phyloP scores from a whole-genome alignment of 305 asterid genomes.

The Solanum hybrid region DNA sequence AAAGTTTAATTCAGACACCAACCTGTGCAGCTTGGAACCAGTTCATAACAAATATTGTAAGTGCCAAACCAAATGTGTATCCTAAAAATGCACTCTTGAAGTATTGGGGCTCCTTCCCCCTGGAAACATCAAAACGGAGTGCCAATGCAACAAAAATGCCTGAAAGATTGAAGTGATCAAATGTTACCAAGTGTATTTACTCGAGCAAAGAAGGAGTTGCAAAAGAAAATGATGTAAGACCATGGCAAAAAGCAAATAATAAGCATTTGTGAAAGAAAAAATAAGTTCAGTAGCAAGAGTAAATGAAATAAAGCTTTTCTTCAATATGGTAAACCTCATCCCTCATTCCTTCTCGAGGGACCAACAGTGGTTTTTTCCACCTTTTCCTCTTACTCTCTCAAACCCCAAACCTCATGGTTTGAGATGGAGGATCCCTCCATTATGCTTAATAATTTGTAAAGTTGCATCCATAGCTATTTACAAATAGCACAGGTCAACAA shows the following conservation, averaged over 20 bases:
- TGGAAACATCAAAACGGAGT: slow-evolving; percentile 79
- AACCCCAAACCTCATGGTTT: neutral
- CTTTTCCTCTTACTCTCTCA: neutral
- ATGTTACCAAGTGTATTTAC: neutral
- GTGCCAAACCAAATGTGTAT: slow-evolving; percentile 57
- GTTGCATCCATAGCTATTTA: neutral
- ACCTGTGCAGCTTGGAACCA: slow-evolving; percentile 99
- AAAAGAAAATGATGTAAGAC: neutral
- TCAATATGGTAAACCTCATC: neutral
- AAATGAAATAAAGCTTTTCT: neutral
- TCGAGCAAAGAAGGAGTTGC: neutral
- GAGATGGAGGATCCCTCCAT: neutral
- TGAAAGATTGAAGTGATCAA: slow-evolving; percentile 21
- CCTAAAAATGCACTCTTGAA: slow-evolving; percentile 89
- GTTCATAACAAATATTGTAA: slow-evolving; percentile 83
- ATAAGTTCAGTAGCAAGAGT: neutral
- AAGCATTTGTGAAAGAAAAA: neutral
- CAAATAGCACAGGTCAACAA: neutral
- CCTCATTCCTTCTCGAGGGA: neutral
- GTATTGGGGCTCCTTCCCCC: slow-evolving; percentile 69
- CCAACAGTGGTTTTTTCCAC: neutral
- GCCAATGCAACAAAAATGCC: slow-evolving; percentile 98
- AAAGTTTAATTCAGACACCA: neutral
- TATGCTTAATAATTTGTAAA: neutral
- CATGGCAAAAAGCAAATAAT: neutral